Conservation (phyloP, 495 filamentous ascomycete genomes). For the Aspergillus saccharolyticus region DNA sequence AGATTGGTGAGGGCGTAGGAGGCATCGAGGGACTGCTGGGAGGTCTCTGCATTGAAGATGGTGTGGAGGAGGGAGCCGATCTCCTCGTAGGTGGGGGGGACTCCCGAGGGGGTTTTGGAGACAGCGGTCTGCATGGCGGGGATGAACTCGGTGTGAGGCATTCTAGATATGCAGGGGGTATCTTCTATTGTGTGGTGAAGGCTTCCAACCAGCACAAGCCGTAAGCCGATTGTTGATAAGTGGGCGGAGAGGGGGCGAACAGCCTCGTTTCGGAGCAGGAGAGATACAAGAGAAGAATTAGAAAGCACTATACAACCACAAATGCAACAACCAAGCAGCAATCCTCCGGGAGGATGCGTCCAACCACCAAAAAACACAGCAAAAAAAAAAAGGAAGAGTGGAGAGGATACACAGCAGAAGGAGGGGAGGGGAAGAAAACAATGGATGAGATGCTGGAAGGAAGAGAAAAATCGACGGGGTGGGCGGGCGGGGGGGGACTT, state of each 20-base stretch:
- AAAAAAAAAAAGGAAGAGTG: slow-evolving; percentile 5
- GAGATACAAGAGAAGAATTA: not conserved
- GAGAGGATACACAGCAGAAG: slow-evolving; percentile 5
- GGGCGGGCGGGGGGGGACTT: slow-evolving; percentile 11
- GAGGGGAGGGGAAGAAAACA: slow-evolving; percentile 7
- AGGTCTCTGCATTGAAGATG: slow-evolving; percentile 76
- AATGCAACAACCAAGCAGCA: not conserved
- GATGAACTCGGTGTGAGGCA: slow-evolving; percentile 60
- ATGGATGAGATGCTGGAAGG: slow-evolving; percentile 11
- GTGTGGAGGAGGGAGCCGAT: slow-evolving; percentile 65
- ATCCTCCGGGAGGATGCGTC: not conserved
- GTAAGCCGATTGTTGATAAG: not conserved
- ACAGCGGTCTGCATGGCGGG: slow-evolving; percentile 54
- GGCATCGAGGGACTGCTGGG: slow-evolving; percentile 80
- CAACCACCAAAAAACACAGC: not conserved
- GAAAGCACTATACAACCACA: not conserved
- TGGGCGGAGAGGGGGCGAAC: not conserved
- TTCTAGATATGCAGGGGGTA: slow-evolving; percentile 24
- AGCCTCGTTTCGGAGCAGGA: not conserved
- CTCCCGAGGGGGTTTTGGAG: slow-evolving; percentile 46
- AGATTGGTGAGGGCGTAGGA: slow-evolving; percentile 77
- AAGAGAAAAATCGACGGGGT: slow-evolving; percentile 17
- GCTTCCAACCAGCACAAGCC: not conserved
- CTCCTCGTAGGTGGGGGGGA: slow-evolving; percentile 66
- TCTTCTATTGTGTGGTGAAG: not conserved